Evolutionary conservation across 1,139 yeast species (phyloP).

Genomic region (Sugiyamaella novakii): DNA sequence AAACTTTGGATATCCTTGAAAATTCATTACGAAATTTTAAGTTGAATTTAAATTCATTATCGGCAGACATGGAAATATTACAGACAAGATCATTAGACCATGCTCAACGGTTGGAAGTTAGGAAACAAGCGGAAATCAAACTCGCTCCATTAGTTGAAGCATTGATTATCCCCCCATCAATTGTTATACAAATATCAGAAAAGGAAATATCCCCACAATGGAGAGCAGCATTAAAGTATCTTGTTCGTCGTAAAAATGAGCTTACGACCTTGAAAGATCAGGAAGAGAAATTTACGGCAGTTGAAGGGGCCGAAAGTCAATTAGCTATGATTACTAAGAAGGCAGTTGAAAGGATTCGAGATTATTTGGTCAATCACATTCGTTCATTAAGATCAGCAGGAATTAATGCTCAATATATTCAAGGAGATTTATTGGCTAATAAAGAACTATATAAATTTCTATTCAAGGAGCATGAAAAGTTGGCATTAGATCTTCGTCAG

Average conservation of each 20-base stretch:
- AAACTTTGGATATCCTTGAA: constrained; percentile 44
- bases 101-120: constrained; percentile 57
- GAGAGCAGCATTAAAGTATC: constrained; percentile 40
- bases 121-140: constrained; percentile 57
- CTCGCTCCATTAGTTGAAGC: constrained; percentile 75
- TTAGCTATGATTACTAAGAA: constrained; percentile 52
- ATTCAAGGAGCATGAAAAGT: constrained; percentile 54
- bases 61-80: constrained; percentile 59
- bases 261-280: constrained; percentile 24
- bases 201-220: constrained; percentile 41
- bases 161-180: constrained; percentile 68
- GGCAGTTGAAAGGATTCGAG: constrained; percentile 74
- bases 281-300: constrained; percentile 28
- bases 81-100: constrained; percentile 61
- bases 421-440: constrained; percentile 60
- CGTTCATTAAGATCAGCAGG: constrained; percentile 59
- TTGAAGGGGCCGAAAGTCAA: constrained; percentile 39
- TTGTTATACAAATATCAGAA: constrained; percentile 37
- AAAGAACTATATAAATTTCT: constrained; percentile 65
- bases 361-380: constrained; percentile 64
- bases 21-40: constrained; percentile 56
- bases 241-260: constrained; percentile 31
- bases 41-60: constrained; percentile 56
- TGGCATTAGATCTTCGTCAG: constrained; percentile 72
- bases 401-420: constrained; percentile 69